These are phyloP conservation scores for Fusarium sp. DNA, from an alignment of 2,329 filamentous ascomycete genomes.

Conservation along the genomic window DNA sequence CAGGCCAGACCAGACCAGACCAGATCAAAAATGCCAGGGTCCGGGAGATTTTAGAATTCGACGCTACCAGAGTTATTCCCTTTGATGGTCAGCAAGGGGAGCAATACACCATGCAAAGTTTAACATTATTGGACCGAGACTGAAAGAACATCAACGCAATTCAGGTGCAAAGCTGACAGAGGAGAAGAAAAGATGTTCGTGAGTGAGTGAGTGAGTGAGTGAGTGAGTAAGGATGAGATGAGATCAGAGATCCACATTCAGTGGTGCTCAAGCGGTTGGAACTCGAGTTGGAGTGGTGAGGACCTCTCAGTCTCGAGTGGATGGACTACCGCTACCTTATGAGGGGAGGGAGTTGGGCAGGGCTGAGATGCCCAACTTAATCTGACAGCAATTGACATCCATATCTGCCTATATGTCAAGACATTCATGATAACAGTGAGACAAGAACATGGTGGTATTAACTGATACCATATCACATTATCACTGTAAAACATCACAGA, in stretches of 20 bases:
- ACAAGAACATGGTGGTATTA: not conserved
- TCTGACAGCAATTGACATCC: not conserved
- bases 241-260: slow-evolving; percentile 17
- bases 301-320: not conserved
- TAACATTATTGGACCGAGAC: not conserved
- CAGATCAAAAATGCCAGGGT: slow-evolving; percentile 6
- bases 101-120: slow-evolving; percentile 1
- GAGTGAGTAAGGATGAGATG: not conserved
- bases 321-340: not conserved
- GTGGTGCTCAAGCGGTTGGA: not conserved
- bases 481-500: not conserved
- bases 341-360: slow-evolving; percentile 3
- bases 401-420: not conserved
- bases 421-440: not conserved
- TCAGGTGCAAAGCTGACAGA: not conserved
- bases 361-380: slow-evolving; percentile 17
- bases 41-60: slow-evolving; percentile 10
- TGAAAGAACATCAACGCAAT: not conserved
- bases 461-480: not conserved
- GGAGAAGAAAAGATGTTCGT: not conserved
- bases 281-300: not conserved
- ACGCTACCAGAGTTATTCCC: slow-evolving; percentile 6
- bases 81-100: slow-evolving; percentile 5
- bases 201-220: not conserved
- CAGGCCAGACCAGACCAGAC: not conserved